Base-by-base conservation (phyloP, 2,329 filamentous ascomycete genomes). In the Ophiostoma pallidulum region DNA sequence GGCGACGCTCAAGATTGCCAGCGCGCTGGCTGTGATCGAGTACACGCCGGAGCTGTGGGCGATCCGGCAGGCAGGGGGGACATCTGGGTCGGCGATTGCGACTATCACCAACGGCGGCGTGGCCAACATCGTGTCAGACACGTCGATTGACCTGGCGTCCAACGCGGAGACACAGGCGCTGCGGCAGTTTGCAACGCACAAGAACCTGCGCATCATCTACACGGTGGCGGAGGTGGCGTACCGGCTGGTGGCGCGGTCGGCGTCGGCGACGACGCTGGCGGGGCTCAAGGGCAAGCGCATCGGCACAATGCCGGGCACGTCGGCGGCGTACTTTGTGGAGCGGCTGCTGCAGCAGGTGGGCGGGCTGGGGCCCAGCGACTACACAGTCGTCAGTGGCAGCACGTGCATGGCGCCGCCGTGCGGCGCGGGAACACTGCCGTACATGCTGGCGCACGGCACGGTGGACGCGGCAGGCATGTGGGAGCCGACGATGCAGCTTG, bases 161-260 rank as follows among this genome's bases (percentile, higher is more conserved):
- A 65, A 65, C 48, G 60, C 62, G 33, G 62, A 64, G 49, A 65
- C 62, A 2, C 62, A 65, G 45, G 60, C 59, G 3, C 60, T 65
- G 12, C 56, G 56, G 7, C 58, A 62, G 39, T 64, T 58, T 47
- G 59, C 50, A 33, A 48, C 41, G 13, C 57, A 63, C 56, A 56
- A 49, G 28, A 61, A 63, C 51, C 45, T 60, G 14, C 59, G 63
- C 9, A 56, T 59, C 28, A 59, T 65, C 40, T 58, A 61, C 49
- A 60, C 59, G 41, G 56, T 62, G 16, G 60, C 54, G 24, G 60
- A 63, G 38, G 62, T 62, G 19, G 55, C 57, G 38, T 65, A 65
- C 54, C 61, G 62, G 20, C 55, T 65, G 4, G 58, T 63, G 2
- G 62, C 60, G 13, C 58, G 57, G 50, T 56, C 53, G 38, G 56